Evolutionary conservation across 805 yeast species (phyloP), one percentile per base, ranked within the genome.

Genomic region (Wickerhamomyces chambardii): DNA sequence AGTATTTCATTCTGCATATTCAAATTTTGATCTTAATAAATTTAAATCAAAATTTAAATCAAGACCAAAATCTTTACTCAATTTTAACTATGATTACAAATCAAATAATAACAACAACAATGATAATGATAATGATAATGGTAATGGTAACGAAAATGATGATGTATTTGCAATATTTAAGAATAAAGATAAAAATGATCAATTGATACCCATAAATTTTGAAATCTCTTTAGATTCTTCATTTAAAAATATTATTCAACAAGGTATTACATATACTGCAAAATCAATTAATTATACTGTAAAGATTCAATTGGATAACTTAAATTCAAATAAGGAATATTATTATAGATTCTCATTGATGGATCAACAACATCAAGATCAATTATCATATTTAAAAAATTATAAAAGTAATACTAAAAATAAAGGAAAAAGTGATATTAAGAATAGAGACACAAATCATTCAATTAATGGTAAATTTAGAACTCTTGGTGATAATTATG

Each of bases 281-380:
- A 22, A 21, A n/a, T 15, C 29, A 6, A 18, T 33, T 17, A 31
- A 33, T 17, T 33, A 28, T 17, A 33, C 36, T 14, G 24, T 33
- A 4, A 33, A 33, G 15, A 14, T 33, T 16, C 27, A 33, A 22
- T 16, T 29, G 5, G 8, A 18, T 4, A 7, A 15, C 17, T 29
- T 33, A 12, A 24, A 24, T 16, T 27, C 36, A 14, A n/a, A 28
- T 10, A 6, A 19, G 2, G n/a, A 4, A 5, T 33, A 33, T 17
- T 29, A 29, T 24, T 33, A 33, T 17, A 21, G 17, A 24, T 33
- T 33, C 24, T 24, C n/a, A 24, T 24, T 24, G 3, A 11, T 11
- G 7, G 6, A 24, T 24, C 6, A 24, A 6, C 6, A 4, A 8
- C 5, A 24, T 14, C 27, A 24, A 24, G 27, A 24, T 14, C 9